Evolutionary conservation across 805 yeast species (phyloP).

Genomic region (Nakazawaea sp.): DNA sequence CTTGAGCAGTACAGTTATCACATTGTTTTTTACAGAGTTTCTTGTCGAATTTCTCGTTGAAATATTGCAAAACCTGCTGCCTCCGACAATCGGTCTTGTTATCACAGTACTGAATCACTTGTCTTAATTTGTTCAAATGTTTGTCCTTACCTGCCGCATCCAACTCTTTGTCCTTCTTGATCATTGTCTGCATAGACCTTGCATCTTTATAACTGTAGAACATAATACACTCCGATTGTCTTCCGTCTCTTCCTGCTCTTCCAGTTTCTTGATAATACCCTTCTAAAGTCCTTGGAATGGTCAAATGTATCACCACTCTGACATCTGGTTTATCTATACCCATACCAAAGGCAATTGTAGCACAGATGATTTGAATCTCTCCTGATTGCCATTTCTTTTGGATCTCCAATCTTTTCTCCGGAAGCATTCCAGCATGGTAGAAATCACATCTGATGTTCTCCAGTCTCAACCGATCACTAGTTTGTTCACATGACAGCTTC

Average conservation of each 20-base stretch:
- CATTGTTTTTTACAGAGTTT: conserved; percentile 63
- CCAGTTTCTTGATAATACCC: conserved; percentile 99
- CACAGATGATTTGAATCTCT: conserved; percentile 74
- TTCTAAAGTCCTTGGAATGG: conserved; percentile 84
- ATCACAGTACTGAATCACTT: conserved; percentile 88
- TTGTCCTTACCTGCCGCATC: conserved; percentile 61
- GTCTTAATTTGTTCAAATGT: conserved; percentile 69
- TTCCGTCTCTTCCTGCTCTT: conserved; percentile 96
- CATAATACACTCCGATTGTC: conserved; percentile 73
- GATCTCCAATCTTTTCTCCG: conserved; percentile 63
- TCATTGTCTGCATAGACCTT: conserved; percentile 65
- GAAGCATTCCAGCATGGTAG: conserved; percentile 94
- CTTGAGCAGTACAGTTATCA: conserved; percentile 66
- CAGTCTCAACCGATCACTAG: conserved; percentile 50
- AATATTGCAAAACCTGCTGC: conserved; percentile 81
- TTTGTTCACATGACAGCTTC: conserved; percentile 79
- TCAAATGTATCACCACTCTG: conserved; percentile 81
- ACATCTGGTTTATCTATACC: conserved; percentile 98
- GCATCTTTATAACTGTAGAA: conserved; percentile 81
- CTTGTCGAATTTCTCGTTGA: conserved; percentile 75
- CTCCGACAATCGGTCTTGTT: conserved; percentile 87
- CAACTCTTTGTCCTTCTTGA: conserved; percentile 67
- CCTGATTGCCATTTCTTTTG: conserved; percentile 82
- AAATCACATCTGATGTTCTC: conserved; percentile 64
- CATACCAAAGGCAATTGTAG: conserved; percentile 98